Base-by-base conservation (phyloP, 2,329 filamentous ascomycete genomes). In the Lachnellula willkommii region DNA sequence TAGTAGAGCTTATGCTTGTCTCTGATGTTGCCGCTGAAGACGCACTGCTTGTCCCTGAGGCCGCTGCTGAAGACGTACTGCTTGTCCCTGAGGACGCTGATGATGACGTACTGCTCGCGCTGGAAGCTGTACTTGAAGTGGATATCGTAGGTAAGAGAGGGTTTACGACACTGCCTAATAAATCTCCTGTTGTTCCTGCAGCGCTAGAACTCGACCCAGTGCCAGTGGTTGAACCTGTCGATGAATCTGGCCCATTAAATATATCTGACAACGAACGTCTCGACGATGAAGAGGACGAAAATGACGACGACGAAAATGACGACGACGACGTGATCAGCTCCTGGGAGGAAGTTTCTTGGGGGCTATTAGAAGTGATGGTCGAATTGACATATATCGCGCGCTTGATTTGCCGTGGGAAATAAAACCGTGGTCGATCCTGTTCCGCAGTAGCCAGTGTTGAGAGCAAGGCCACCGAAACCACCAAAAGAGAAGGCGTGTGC, bases 381-480 rank as follows among this genome's bases (percentile, higher is more conserved):
- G 61, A 59, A 32, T 68, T 67, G 2, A 55, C 59, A 59, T 52
- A 64, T 52, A 76, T 72, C 56, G 78, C 72, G 53, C 80, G 75
- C 71, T 78, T 83, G 64, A 84, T 73, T 45, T 81, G 74, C 54
- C 77, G 74, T 12, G 81, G 81, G 60, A 79, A 83, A 68, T 83
- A 84, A 65, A 82, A 80, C 66, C 74, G 77, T 17, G 80, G 79
- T 59, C 72, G 71, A 36, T 76, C 70, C 39, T 68, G 63, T 53
- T 77, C 72, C 22, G 76, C 77, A 61, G 71, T 70, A 54, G 72
- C 74, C n/a, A 73, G 66, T 3, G 76, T 73, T 36, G 77, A 73
- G 57, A 77, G 74, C 58, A 79, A 70, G 61, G 75, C 76, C 64
- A 81, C 64, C 20, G 76, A 75, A 69, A 77, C 76, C 62, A 76